Percentiles rank a stretch among this genome's conserved stretches.
These are phyloP conservation scores for Leccinum variicolor DNA, from an alignment of 768 basidiomycete genomes.

Conservation along the genomic window DNA sequence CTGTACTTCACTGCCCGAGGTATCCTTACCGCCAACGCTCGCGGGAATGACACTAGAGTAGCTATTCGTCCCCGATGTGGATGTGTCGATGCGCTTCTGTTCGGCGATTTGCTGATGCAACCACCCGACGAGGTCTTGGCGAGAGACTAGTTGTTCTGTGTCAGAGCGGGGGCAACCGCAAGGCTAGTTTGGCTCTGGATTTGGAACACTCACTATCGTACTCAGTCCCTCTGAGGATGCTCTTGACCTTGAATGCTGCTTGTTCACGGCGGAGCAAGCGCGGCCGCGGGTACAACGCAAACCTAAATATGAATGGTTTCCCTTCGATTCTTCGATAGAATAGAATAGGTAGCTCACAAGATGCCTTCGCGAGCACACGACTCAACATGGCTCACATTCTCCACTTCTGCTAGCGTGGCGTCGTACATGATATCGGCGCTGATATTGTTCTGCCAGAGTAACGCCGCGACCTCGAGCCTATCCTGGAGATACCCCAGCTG, in stretches of 20 bases:
- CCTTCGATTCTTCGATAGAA: background rate
- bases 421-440: conserved; percentile 91
- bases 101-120: conserved; percentile 76
- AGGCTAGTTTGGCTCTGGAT: background rate
- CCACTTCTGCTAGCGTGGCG: conserved; percentile 55
- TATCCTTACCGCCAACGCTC: conserved; percentile 34
- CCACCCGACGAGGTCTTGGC: conserved; percentile 71
- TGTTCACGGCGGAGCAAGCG: conserved; percentile 56
- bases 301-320: conserved; percentile 33
- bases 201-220: conserved; percentile 52
- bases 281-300: conserved; percentile 51
- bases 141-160: conserved; percentile 44
- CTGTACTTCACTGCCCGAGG: conserved; percentile 47
- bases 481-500: conserved; percentile 74
- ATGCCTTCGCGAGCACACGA: conserved; percentile 80
- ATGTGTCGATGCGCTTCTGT: conserved; percentile 69
- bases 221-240: conserved; percentile 74
- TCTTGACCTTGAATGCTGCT: conserved; percentile 77
- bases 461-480: conserved; percentile 70
- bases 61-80: conserved; percentile 55
- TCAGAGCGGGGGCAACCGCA: conserved; percentile 2
- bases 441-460: conserved; percentile 78
- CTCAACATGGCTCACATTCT: conserved; percentile 64
- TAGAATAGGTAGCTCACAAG: conserved; percentile 46
- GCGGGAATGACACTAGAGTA: conserved; percentile 38